Base-by-base conservation (phyloP, 257 asterid genomes). In the Nicotiana noctiflora region DNA sequence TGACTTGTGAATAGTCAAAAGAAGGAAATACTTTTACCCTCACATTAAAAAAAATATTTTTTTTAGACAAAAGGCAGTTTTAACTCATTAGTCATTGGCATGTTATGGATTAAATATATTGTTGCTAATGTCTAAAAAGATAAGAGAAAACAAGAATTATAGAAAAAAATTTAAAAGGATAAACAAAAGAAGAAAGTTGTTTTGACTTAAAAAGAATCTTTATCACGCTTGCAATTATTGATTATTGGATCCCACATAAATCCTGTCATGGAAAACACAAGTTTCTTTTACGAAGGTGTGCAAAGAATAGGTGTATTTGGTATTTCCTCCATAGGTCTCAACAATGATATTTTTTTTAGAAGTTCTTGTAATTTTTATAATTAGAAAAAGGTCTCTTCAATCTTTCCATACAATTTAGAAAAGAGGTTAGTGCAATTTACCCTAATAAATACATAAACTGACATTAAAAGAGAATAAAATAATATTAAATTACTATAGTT, bases 181-280 rank as follows among this genome's bases (percentile, higher is more conserved):
- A n/a, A 12, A 17, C 6, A 40, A 57, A 77, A 62, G 21, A 32
- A 34, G 11, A 37, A 62, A 77, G 68, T 56, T 37, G 70, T n/a
- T 77, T 77, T 77, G 81, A 77, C 81, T 77, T 77, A n/a, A 7
- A 46, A 72, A 72, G 81, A 59, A 77, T 62, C 40, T 53, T 17
- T 53, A n/a, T 56, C 82, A 82, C 82, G 82, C 82, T 77, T 77
- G 40, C 64, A 55, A 82, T 82, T 25, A 77, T 77, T 82, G 76
- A 25, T 77, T 32, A 49, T 13, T 8, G 55, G 57, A 82, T 76
- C 84, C 81, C 68, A 82, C 81, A 61, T 9, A 49, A 11, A 81
- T 62, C 11, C 40, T 81, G 19, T 62, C 67, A 31, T 62, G 17
- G 23, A 44, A 51, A 81, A 57, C 68, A 23, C 17, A 32, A 4